Percentiles rank a stretch among this genome's conserved stretches.
phyloP scores from a whole-genome alignment of 140 eudicot species.

The Bidens hawaiensis region DNA sequence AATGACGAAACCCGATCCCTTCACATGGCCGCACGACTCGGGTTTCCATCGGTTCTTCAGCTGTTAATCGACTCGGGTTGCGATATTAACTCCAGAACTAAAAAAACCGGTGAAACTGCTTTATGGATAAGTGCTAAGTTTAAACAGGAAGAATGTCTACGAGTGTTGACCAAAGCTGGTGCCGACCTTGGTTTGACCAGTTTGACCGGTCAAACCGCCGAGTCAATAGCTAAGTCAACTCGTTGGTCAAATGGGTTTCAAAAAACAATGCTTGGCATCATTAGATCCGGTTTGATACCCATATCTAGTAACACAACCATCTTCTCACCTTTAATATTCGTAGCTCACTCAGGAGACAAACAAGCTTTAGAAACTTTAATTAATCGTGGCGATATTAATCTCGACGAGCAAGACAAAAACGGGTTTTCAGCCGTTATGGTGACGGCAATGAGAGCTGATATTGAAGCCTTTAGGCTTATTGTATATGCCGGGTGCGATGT shows the following conservation, averaged over 20 bases:
- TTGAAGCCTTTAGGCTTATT: constrained; percentile 69
- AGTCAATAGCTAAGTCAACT: constrained; percentile 42
- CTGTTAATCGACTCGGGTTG: constrained; percentile 56
- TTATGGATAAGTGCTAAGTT: constrained; percentile 52
- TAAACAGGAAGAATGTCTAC: constrained; percentile 63
- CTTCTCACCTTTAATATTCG: constrained; percentile 65
- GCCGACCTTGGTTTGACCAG: constrained; percentile 73
- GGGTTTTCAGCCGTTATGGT: constrained; percentile 91
- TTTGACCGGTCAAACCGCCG: constrained; percentile 46
- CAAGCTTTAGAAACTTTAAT: constrained; percentile 50
- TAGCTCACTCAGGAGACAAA: constrained; percentile 64
- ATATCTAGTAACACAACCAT: constrained; percentile 41
- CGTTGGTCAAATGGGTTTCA: constrained; percentile 53
- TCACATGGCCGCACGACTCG: constrained; percentile 84
- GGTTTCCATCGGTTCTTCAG: constrained; percentile 43
- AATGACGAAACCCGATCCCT: constrained; percentile 48
- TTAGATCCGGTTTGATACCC: constrained; percentile 42
- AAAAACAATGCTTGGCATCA: constrained; percentile 38
- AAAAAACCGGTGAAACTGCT: constrained; percentile 57
- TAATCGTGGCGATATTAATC: constrained; percentile 28
- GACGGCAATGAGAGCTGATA: constrained; percentile 67
- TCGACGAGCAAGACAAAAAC: constrained; percentile 62
- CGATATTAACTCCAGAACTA: constrained; percentile 56
- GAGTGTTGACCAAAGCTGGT: constrained; percentile 55
- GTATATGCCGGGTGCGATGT: constrained; percentile 86